A percentile compares a stretch with the other conserved stretches of the same genome.
Conservation (phyloP, 805 yeast species). For the Starmerella floricola region DNA sequence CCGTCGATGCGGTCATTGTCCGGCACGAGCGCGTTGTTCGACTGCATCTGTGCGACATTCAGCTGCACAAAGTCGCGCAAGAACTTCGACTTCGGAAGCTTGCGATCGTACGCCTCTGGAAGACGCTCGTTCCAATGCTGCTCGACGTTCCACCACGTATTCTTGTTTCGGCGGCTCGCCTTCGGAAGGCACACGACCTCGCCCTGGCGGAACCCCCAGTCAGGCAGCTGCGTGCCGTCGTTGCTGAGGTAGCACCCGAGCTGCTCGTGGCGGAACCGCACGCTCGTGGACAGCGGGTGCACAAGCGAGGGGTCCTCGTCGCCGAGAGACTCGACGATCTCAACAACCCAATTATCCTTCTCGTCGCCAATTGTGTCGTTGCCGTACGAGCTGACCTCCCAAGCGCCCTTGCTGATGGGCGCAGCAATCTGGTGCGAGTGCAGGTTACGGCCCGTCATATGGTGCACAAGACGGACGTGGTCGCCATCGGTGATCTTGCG, state of each 20-base stretch:
- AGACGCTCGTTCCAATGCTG: constrained; percentile 46
- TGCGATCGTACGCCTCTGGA: constrained; percentile 30
- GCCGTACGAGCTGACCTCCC: constrained; percentile 90
- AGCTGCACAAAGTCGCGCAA: constrained; percentile 57
- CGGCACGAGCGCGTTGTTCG: constrained; percentile 71
- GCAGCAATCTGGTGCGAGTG: constrained; percentile 95
- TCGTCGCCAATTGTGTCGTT: constrained; percentile 58
- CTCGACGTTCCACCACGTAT: constrained; percentile 75
- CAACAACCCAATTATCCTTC: constrained; percentile 88
- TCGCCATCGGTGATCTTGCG: constrained; percentile 51
- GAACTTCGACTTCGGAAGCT: constrained; percentile 43
- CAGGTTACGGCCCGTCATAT: constrained; percentile 64
- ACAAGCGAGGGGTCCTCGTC: constrained; percentile 41
- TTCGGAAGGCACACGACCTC: constrained; percentile 65
- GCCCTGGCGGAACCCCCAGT: constrained; percentile 96
- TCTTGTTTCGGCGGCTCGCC: constrained; percentile 43
- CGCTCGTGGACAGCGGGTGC: constrained; percentile 56
- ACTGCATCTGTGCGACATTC: constrained; percentile 72
- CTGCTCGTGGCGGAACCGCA: constrained; percentile 68
- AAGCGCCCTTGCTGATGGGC: constrained; percentile 81
- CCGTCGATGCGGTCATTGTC: constrained; percentile 60
- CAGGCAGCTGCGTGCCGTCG: constrained; percentile 71
- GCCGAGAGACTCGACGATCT: constrained; percentile 47
- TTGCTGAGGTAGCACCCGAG: constrained; percentile 93
- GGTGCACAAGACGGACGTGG: constrained; percentile 65